Base-by-base conservation (phyloP, 371 early-diverging fungal species). In the Polyrhizophydium stewartii region DNA sequence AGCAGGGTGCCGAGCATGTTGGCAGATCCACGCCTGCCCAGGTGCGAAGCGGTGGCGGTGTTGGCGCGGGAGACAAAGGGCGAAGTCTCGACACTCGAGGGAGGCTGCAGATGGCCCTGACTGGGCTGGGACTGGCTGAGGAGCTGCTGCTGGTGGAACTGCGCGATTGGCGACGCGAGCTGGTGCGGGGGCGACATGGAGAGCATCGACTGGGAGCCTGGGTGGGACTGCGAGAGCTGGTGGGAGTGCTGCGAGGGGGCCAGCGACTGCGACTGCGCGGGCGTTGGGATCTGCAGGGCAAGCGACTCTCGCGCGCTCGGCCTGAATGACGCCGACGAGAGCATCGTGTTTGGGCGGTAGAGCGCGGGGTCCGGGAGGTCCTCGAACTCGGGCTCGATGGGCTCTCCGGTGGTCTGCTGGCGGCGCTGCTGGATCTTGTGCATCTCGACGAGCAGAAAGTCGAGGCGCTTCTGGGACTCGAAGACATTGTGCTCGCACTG, bases 401-500 rank as follows among this genome's bases (percentile, higher is more conserved):
- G 41, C 13, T 27, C 35, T 0, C 55, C 58, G 16, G 43, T 45
- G 50, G 28, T 16, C 16, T 63, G 49, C 22, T 25, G 28, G 22
- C 49, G 22, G 7, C 16, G 3, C 7, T 7, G 49, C 63, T 86
- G 80, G 56, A 90, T 63, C 62, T 83, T 82, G 51, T 75, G 75
- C 46, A 89, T 74, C 63, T 92, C 89, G 28, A 76, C 79, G 24
- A 85, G 84, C 58, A 96, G 83, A 61, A 86, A 95, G 51, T 87
- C 87, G 66, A 95, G 83, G 32, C 90, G 86, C 67, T 86, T 87
- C 69, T 90, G 86, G 41, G 86, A 84, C 57, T 96, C 93, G 41
- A 71, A 74, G 55, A 93, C 79, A 59, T 88, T 84, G 51, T 81
- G 77, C 70, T 95, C 89, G 67, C 91, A 90, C 65, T 91, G 87